Evolutionary conservation across 1,284 basidiomycete genomes (phyloP).

Genomic region (Apiotrichum akiyoshidainum): DNA sequence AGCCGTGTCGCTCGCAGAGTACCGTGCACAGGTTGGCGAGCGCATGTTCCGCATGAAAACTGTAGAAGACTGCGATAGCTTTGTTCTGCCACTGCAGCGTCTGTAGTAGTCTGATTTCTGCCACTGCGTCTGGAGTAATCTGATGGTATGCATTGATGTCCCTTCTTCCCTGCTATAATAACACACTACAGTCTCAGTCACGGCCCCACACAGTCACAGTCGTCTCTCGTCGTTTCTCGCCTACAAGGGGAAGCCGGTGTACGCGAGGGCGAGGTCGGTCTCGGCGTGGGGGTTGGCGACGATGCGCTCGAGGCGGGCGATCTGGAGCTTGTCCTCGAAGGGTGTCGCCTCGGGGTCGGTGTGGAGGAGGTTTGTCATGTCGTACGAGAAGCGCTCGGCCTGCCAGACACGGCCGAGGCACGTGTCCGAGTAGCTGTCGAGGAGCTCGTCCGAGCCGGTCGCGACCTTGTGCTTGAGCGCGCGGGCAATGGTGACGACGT

Average conservation of each 20-base stretch:
- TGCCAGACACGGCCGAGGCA: conserved; percentile 23
- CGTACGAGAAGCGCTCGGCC: conserved; percentile 26
- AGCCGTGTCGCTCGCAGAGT: too few relatives aligned
- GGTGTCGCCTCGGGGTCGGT: conserved; percentile 12
- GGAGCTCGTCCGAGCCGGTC: conserved; percentile 16
- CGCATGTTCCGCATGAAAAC: too few relatives aligned
- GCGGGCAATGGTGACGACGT: conserved; percentile 22
- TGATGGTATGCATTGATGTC: too few relatives aligned
- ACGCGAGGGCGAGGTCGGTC: conserved; percentile 18
- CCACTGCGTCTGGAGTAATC: too few relatives aligned
- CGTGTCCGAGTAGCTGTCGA: conserved; percentile 18
- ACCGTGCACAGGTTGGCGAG: too few relatives aligned
- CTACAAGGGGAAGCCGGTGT: conserved; percentile 24
- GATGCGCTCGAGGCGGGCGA: conserved; percentile 18
- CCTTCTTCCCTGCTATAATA: too few relatives aligned
- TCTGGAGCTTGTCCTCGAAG: conserved; percentile 22
- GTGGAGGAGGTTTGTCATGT: conserved; percentile 26
- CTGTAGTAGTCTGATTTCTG: too few relatives aligned
- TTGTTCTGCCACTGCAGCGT: too few relatives aligned
- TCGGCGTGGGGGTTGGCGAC: conserved; percentile 12
- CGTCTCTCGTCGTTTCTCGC: too few relatives aligned
- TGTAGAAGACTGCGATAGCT: too few relatives aligned
- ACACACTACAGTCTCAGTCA: too few relatives aligned
- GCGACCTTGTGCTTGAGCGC: conserved; percentile 22
- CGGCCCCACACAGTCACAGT: not conserved